Conservation (phyloP, 176 grass and related monocot species). For the Themeda triandra region DNA sequence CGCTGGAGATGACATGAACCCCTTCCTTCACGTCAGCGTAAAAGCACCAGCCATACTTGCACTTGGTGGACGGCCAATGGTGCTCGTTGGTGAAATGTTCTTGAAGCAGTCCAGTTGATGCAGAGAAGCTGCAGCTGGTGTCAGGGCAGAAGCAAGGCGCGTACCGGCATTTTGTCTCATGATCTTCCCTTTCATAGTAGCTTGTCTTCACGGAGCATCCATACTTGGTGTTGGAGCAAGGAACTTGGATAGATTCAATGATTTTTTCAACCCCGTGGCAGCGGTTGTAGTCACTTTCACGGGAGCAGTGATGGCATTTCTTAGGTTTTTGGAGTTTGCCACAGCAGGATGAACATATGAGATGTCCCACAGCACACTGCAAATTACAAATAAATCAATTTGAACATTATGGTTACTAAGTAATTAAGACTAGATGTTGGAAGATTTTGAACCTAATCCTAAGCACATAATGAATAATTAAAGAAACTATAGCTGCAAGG, state of each 20-base stretch:
- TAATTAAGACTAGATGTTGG: background rate
- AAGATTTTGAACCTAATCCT: background rate
- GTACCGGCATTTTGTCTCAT: background rate
- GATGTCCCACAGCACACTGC: slow-evolving; percentile 11
- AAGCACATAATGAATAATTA: background rate
- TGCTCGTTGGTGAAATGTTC: background rate
- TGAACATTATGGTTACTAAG: background rate
- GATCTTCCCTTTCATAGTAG: background rate
- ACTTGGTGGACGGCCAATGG: background rate
- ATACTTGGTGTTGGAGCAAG: slow-evolving; percentile 7
- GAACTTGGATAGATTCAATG: slow-evolving; percentile 3
- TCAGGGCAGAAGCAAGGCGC: slow-evolving; percentile 8
- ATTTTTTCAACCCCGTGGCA: background rate
- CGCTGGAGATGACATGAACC: background rate
- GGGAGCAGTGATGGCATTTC: background rate
- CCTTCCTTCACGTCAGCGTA: background rate
- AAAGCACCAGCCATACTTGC: background rate
- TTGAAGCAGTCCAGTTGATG: background rate
- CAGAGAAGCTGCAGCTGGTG: background rate
- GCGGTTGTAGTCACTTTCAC: background rate
- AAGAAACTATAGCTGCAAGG: background rate
- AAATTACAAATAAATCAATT: background rate
- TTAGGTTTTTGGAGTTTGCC: background rate
- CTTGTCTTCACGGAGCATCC: background rate
- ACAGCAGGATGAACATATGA: slow-evolving; percentile 17